Base-by-base conservation (phyloP, 2,329 filamentous ascomycete species). In the Xylariales sp. region DNA sequence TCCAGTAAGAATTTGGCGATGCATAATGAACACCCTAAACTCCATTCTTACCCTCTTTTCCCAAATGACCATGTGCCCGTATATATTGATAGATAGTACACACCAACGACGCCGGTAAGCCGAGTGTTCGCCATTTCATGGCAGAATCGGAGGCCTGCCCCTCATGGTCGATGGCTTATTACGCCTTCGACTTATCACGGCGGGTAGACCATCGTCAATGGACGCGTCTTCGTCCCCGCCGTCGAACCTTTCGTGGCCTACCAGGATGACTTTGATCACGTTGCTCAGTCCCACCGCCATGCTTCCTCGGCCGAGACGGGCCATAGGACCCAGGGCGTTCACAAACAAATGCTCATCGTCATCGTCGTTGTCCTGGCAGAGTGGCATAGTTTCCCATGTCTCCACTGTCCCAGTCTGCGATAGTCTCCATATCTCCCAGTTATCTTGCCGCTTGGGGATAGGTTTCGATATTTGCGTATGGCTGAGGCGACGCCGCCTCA, bases 271-370 rank as follows among this genome's bases (percentile, higher is more conserved):
- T 60, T 88, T 89, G 51, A 89, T 70, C 2, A 78, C 69, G 47
- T 88, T 85, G 11, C 85, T 86, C 42, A 89, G 78, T 0, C 75
- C 83, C 20, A 90, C 73, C 0, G 78, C 85, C 4, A 87, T 70
- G 35, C 81, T 83, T 31, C 72, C 69, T 33, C 74, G 71, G 11
- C 85, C 85, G 2, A 88, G 62, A 37, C 67, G 66, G 2, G 70
- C 67, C 40, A 84, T 75, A 1, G 85, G 85, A 0, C 85, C 86
- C 2, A 84, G 64, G 31, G 71, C 70, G 3, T 75, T 75, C 16
- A 88, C 78, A 32, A 87, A 76, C 5, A 90, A 66, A 40, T 78
- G 70, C 3, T 72, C 67, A 4, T 65, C 61, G n/a, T n/a, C n/a
- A 29, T 63, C 53, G 27, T 65, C 62, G 5, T 60, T 55, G 8